Conservation (phyloP, 495 filamentous ascomycete genomes). For the Durotheca rogersii region DNA sequence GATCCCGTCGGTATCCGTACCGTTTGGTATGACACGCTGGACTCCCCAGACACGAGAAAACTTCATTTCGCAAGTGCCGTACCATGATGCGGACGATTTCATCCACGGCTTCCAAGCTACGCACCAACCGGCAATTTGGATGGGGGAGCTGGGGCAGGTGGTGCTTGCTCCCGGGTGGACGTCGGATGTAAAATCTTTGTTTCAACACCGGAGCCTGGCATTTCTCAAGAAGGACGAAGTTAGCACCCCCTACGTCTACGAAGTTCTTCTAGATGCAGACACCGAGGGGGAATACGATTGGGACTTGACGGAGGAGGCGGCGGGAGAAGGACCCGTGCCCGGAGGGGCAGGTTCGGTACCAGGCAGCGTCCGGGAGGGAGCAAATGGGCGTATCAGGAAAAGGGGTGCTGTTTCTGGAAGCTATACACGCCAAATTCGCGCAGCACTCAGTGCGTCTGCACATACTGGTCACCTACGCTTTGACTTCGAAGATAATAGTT, state of each 20-base stretch:
- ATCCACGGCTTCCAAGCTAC: conserved; percentile 39
- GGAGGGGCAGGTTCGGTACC: conserved; percentile 30
- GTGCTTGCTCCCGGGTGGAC: conserved; percentile 32
- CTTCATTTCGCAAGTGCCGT: conserved; percentile 37
- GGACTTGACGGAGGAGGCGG: conserved; percentile 32
- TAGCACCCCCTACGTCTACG: conserved; percentile 36
- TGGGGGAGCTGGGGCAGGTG: conserved; percentile 36
- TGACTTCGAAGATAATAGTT: conserved; percentile 25
- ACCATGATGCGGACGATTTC: conserved; percentile 30
- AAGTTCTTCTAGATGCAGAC: conserved; percentile 33
- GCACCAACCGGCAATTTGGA: conserved; percentile 40
- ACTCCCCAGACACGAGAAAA: conserved; percentile 38
- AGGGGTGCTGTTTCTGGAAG: conserved; percentile 2
- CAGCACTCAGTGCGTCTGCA: conserved; percentile 32
- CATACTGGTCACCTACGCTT: conserved; percentile 33
- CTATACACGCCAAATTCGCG: conserved; percentile 23
- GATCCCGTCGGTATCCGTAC: conserved; percentile 38
- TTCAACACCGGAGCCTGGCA: conserved; percentile 35
- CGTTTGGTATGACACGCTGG: conserved; percentile 41
- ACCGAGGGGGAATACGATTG: conserved; percentile 29
- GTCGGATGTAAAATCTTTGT: conserved; percentile 21
- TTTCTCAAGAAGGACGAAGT: conserved; percentile 35
- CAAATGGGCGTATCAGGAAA: conserved; percentile 26
- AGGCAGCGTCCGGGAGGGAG: conserved; percentile 25
- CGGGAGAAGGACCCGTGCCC: conserved; percentile 28